Evolutionary conservation across 139 green algal genomes (phyloP), one percentile per base, ranked within the genome.

Genomic region (Picochlorum sp.): DNA sequence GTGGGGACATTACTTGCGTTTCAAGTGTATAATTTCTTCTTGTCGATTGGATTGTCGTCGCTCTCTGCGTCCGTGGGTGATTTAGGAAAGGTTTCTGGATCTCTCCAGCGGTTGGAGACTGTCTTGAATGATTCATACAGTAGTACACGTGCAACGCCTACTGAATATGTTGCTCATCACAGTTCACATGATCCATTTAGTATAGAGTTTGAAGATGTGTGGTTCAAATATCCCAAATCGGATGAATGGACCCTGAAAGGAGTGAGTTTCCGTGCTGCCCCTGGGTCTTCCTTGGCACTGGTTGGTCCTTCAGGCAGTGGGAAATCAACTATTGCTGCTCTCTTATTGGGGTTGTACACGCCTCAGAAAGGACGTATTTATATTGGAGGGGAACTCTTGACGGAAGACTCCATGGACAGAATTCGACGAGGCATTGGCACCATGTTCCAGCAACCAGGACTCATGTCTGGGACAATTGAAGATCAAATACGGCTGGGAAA

Each of bases 401-500:
- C 28, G 4, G 24, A 59, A 7, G 79, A 88, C 52, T 77, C 91
- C 46, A 52, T 91, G 49, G 60, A 52, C 16, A 89, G 78, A 72
- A 71, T 93, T 20, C 68, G 84, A 4, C 18, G 47, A 4, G 80
- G 77, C 58, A 86, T 92, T 16, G 81, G 82, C n/a, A 76, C 92
- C 37, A 75, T 89, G 37, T 74, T 76, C 30, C 88, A 95, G 73
- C 86, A 93, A 64, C 84, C 88, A 20, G 79, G 89, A 56, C 75
- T 95, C n/a, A 89, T 95, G 49, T 67, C 80, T 64, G 86, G 86
- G 18, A 92, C 69, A 60, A 88, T 96, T 23, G 71, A 45, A 8
- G 85, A 96, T 64, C 91, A 96, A 74, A 94, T 96, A 37, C 69
- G 74, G 1, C 92, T 91, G 47, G 83, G 71, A 11, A 37, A 58